Base-by-base conservation (phyloP, 2,329 filamentous ascomycete species). In the Phyllosticta citriasiana region DNA sequence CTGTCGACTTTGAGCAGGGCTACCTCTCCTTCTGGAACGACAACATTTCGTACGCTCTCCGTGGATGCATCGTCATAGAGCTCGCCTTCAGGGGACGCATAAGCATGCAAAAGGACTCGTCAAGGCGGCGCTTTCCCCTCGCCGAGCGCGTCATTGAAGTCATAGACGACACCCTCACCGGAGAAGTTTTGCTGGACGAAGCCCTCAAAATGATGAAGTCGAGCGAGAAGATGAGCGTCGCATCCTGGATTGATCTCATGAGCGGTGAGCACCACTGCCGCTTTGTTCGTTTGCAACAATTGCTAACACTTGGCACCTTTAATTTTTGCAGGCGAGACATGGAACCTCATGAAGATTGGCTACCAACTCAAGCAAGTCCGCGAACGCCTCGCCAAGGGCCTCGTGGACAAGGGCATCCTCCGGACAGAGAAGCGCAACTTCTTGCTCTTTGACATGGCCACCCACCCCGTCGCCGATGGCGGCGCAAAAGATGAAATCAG, bases 21-120 rank as follows among this genome's bases (percentile, higher is more conserved):
- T 97, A 99, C 73, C 86, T 99, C 65, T 97, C 93, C 30, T 99
- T 99, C 78, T 99, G 94, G 94, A 99, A 99, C 78, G 94, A 99
- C 78, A 99, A 99, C 79, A 99, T 99, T 72, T 97, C 92, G 63
- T 99, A 99, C 75, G 94, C 94, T 66, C 83, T 99, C 65, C 87
- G 94, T 74, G 94, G 94, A 72, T 99, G 94, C 78, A 99, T 99
- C 74, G 94, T 99, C 67, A 90, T 97, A 76, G 94, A 99, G 77
- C 81, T 99, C 69, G 94, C 94, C 65, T 96, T 99, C 78, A 84
- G 94, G 66, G 94, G 94, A 72, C 89, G 94, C 69, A 89, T 99
- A 77, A 93, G 88, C 83, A 99, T 99, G 94, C 91, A 97, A 76
- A 97, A 95, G 76, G 94, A 97, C 77, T 88, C 91, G 57, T 88